phyloP scores from a whole-genome alignment of 2,329 filamentous ascomycete genomes.

The Pseudocercospora fuligena region DNA sequence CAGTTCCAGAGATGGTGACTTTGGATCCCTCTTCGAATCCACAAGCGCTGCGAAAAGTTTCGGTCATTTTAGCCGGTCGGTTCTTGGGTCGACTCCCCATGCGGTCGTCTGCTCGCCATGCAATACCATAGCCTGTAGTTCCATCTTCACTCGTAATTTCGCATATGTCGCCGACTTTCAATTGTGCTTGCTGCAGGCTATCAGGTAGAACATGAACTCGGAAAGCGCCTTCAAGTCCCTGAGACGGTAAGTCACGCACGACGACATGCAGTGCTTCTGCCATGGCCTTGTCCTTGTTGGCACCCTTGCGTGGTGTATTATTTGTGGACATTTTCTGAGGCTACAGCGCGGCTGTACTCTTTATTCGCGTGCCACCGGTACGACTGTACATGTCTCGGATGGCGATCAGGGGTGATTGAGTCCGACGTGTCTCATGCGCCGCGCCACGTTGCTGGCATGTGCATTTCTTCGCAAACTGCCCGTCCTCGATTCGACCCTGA shows the following conservation, averaged over 20 bases:
- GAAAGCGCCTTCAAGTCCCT: conserved; percentile 59
- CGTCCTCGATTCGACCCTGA: not conserved
- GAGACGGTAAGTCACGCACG: conserved; percentile 51
- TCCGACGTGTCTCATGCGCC: not conserved
- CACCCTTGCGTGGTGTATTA: not conserved
- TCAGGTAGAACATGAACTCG: conserved; percentile 62
- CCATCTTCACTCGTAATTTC: conserved; percentile 53
- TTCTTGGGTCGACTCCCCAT: conserved; percentile 63
- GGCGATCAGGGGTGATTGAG: not conserved
- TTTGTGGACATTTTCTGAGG: not conserved
- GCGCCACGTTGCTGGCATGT: not conserved
- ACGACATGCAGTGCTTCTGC: conserved; percentile 49
- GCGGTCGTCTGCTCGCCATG: conserved; percentile 61
- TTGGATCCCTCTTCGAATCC: conserved; percentile 74
- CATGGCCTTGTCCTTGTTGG: conserved; percentile 6
- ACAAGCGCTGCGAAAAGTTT: conserved; percentile 73
- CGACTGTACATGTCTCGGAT: not conserved
- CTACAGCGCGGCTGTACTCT: not conserved
- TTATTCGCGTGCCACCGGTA: conserved; percentile 1
- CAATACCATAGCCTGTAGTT: conserved; percentile 61
- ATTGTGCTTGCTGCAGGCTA: conserved; percentile 59
- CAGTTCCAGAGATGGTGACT: conserved; percentile 63
- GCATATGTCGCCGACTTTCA: conserved; percentile 65
- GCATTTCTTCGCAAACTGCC: not conserved
- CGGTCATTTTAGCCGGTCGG: conserved; percentile 73